Evolutionary conservation across 2,329 filamentous ascomycete species (phyloP), one percentile per base, ranked within the genome.

Genomic region (Sarocladiaceae sp.): DNA sequence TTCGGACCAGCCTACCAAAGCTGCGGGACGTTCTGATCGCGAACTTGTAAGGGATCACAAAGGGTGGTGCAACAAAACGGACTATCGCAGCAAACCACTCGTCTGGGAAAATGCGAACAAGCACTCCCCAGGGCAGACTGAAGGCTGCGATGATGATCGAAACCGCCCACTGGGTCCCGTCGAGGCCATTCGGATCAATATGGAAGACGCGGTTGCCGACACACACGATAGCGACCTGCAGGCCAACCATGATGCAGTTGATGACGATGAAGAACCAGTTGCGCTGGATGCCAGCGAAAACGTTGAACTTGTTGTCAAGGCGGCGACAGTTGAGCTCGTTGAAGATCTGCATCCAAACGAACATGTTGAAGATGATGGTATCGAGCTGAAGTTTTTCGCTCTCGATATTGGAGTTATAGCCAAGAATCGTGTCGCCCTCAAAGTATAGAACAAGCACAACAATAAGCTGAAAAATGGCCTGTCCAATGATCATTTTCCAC

Each of bases 281-380:
- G 45, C 66, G 66, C 46, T 69, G 64, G 3, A 80, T 34, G 9
- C 76, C 76, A 52, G 78, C 72, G 42, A 81, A 72, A 31, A 80
- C 71, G 51, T 80, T 80, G 62, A 80, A 69, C 48, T 72, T 70
- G 59, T 80, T 80, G 53, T 81, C 78, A 1, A 81, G 65, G 31
- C 78, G 76, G 23, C 79, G 72, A 55, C 78, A 80, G 61, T 83
- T 83, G 64, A 81, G 74, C 59, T 81, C 72, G 59, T 84, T 84
- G 66, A 84, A 85, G 49, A 85, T 82, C 54, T 85, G 81, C 70
- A 85, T 78, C 80, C 80, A 85, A 2, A 85, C 81, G 53, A 82
- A 85, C 0, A 75, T 79, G 60, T 85, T 85, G 66, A 85, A 85
- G 37, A 85, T 74, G 46, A 83, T 68, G 1, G 80, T 82, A 50